phyloP scores from a whole-genome alignment of 2,329 filamentous ascomycete genomes.

The Tolypocladium inflatum region DNA sequence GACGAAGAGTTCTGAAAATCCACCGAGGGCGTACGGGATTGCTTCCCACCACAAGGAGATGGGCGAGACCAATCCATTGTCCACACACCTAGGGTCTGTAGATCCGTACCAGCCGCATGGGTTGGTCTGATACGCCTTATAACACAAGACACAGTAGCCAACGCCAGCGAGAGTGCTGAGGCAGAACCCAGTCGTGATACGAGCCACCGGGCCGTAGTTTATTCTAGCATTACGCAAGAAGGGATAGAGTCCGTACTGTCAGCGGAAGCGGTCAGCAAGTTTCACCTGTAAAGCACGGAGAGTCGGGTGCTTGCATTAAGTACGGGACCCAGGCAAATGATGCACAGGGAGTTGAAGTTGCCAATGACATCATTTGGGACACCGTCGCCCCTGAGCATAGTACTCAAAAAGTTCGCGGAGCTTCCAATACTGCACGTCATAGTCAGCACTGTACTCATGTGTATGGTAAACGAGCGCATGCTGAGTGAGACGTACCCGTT shows the following conservation, averaged over 20 bases:
- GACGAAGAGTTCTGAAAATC: constrained; percentile 18
- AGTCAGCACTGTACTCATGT: not conserved
- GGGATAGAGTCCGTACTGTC: constrained; percentile 39
- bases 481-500: constrained; percentile 15
- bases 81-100: constrained; percentile 10
- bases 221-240: constrained; percentile 39
- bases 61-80: constrained; percentile 12
- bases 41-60: constrained; percentile 15
- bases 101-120: constrained; percentile 30
- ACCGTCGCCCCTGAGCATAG: constrained; percentile 34
- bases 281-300: not conserved
- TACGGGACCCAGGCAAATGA: constrained; percentile 36
- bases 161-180: constrained; percentile 39
- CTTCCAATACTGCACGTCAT: constrained; percentile 18
- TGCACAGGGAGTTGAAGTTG: constrained; percentile 49
- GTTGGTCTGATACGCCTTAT: constrained; percentile 46
- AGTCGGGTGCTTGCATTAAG: constrained; percentile 10
- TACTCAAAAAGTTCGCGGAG: constrained; percentile 25
- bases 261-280: not conserved
- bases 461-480: not conserved
- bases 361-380: constrained; percentile 52
- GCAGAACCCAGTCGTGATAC: constrained; percentile 49
- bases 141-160: constrained; percentile 45
- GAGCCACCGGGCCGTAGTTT: constrained; percentile 46
- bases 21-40: constrained; percentile 15